phyloP scores from a whole-genome alignment of 495 filamentous ascomycete genomes.

The Hypoxylon lienhwacheense region DNA sequence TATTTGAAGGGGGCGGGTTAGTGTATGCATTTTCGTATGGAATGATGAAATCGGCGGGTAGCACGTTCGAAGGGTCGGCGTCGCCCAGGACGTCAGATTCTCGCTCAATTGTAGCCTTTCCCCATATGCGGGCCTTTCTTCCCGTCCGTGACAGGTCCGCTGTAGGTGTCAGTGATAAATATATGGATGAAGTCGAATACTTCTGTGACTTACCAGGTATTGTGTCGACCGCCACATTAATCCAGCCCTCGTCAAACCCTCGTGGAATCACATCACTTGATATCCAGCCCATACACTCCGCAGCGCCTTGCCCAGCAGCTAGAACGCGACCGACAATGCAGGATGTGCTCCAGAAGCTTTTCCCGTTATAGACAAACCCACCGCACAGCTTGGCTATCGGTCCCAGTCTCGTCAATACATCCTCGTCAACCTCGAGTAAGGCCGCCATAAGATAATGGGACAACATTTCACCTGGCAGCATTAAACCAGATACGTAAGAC shows the following conservation, averaged over 20 bases:
- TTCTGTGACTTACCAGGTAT: conserved; percentile 46
- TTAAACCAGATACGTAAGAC: conserved; percentile 75
- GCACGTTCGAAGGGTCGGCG: conserved; percentile 48
- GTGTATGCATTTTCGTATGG: conserved; percentile 55
- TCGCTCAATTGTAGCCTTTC: conserved; percentile 49
- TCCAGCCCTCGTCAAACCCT: conserved; percentile 62
- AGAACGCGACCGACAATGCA: conserved; percentile 78
- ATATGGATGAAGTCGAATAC: neutral
- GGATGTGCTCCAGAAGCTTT: conserved; percentile 81
- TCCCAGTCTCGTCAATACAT: conserved; percentile 66
- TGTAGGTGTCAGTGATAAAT: conserved; percentile 18
- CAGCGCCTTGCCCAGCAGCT: conserved; percentile 62
- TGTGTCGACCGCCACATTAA: conserved; percentile 58
- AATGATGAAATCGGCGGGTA: conserved; percentile 61
- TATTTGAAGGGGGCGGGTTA: conserved; percentile 42
- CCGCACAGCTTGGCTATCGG: conserved; percentile 71
- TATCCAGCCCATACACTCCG: conserved; percentile 81
- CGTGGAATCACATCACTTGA: conserved; percentile 59
- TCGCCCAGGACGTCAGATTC: conserved; percentile 59
- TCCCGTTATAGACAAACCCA: conserved; percentile 70
- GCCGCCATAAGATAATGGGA: conserved; percentile 78
- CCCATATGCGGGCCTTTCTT: conserved; percentile 53
- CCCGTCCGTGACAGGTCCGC: conserved; percentile 47
- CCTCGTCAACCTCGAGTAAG: conserved; percentile 71
- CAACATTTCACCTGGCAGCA: conserved; percentile 73